These are phyloP conservation scores for Arachis monticola DNA, from an alignment of 331 rosid genomes.

Conservation along the genomic window DNA sequence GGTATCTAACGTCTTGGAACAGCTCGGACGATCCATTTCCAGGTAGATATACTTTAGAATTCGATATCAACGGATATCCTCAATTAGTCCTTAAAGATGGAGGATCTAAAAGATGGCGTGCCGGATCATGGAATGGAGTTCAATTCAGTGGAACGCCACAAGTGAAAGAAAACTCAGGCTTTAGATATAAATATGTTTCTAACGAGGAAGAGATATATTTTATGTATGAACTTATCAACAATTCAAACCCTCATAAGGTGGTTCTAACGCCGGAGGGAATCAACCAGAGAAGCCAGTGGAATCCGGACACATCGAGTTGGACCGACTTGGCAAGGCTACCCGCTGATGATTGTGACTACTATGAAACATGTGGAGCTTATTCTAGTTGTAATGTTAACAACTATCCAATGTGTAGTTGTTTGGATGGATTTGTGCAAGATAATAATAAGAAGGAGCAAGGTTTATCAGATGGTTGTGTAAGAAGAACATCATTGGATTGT, in stretches of 20 bases:
- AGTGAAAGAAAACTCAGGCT: conserved; percentile 1
- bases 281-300: background rate
- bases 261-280: background rate
- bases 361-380: conserved; percentile 17
- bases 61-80: background rate
- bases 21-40: background rate
- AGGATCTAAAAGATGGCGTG: background rate
- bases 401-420: background rate
- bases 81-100: background rate
- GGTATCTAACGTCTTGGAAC: background rate
- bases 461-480: conserved; percentile 33
- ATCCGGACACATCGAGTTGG: background rate
- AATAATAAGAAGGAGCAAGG: background rate
- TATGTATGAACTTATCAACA: conserved; percentile 5
- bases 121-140: conserved; percentile 44
- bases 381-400: background rate
- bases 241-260: background rate
- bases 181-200: background rate
- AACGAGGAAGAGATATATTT: conserved; percentile 13
- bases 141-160: conserved; percentile 30
- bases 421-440: conserved; percentile 36
- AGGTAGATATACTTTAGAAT: background rate
- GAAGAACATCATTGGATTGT: conserved; percentile 31
- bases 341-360: background rate
- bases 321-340: background rate